Conservation (phyloP, 2,329 filamentous ascomycete genomes). For the Celoporthe dispersa region DNA sequence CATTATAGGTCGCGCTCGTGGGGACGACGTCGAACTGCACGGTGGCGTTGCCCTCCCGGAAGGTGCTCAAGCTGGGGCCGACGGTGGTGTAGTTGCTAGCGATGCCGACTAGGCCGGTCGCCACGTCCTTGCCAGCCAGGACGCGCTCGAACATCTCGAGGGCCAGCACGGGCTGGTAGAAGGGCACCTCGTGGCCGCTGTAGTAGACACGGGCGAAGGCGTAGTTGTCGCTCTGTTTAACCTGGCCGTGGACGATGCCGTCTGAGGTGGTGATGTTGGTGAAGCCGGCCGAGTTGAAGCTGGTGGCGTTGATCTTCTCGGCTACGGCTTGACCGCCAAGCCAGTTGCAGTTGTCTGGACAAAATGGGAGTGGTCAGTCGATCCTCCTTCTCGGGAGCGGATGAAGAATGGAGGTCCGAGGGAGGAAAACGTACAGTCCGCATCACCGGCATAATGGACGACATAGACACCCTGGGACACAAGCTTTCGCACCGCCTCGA, state of each 20-base stretch:
- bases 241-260: conserved; percentile 44
- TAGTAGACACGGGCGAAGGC: conserved; percentile 53
- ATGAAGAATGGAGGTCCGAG: neutral
- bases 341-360: conserved; percentile 27
- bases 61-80: conserved; percentile 47
- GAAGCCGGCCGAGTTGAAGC: conserved; percentile 39
- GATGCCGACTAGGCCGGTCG: conserved; percentile 52
- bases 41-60: conserved; percentile 47
- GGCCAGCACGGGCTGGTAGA: conserved; percentile 56
- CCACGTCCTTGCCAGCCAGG: conserved; percentile 53
- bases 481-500: conserved; percentile 17
- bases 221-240: conserved; percentile 55
- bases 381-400: neutral
- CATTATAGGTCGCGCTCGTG: conserved; percentile 40
- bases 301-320: conserved; percentile 31
- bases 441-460: conserved; percentile 24
- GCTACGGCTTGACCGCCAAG: conserved; percentile 24
- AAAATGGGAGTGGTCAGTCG: neutral
- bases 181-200: conserved; percentile 50
- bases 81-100: conserved; percentile 41
- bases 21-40: conserved; percentile 41
- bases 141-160: conserved; percentile 55
- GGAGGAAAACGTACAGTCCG: conserved; percentile 18
- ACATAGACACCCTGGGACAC: conserved; percentile 23
- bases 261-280: conserved; percentile 31